Evolutionary conservation across 2,329 filamentous ascomycete species (phyloP).

Genomic region (Penicillium fuscoglaucum): DNA sequence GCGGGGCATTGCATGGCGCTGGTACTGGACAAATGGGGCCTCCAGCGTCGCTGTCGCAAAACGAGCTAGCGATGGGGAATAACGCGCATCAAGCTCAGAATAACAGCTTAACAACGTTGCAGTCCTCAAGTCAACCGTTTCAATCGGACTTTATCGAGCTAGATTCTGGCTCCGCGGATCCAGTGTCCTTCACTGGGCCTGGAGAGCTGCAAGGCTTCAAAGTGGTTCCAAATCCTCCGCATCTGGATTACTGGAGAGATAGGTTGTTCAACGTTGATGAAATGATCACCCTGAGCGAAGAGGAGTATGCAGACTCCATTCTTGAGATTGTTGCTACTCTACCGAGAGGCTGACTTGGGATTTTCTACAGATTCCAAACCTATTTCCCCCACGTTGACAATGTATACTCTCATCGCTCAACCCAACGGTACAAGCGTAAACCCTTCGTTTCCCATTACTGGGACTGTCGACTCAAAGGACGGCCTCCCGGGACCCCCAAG

Average conservation of each 20-base stretch:
- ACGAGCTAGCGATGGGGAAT: conserved; percentile 13
- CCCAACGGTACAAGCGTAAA: conserved; percentile 76
- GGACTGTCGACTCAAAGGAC: conserved; percentile 79
- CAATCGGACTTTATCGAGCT: conserved; percentile 20
- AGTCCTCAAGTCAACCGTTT: conserved; percentile 20
- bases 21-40: background rate
- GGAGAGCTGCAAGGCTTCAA: conserved; percentile 42
- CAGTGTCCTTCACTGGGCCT: conserved; percentile 27
- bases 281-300: conserved; percentile 68
- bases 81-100: conserved; percentile 14
- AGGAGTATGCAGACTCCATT: conserved; percentile 58
- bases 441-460: conserved; percentile 83
- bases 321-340: conserved; percentile 3
- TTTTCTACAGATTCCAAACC: conserved; percentile 63
- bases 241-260: conserved; percentile 68
- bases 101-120: conserved; percentile 24
- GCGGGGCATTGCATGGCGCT: background rate
- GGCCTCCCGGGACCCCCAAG: conserved; percentile 75
- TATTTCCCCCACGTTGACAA: conserved; percentile 85
- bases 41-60: conserved; percentile 1
- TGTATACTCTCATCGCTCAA: conserved; percentile 80
- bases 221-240: conserved; percentile 65
- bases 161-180: conserved; percentile 11
- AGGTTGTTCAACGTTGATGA: conserved; percentile 75
- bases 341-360: background rate